Base-by-base conservation (phyloP, 2,329 filamentous ascomycete genomes). In the Trichoderma citrinoviride region DNA sequence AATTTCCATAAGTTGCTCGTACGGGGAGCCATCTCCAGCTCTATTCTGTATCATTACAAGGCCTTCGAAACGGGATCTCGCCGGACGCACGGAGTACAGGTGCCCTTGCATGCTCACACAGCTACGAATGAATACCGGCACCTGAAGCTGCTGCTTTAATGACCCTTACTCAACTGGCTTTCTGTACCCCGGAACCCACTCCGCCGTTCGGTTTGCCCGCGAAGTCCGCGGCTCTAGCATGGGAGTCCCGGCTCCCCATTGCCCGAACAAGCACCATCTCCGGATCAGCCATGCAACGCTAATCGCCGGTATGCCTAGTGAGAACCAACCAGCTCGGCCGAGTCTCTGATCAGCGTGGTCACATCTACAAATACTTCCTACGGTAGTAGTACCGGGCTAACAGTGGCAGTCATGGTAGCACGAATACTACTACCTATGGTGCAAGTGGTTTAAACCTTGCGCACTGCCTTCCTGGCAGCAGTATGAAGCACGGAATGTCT, bases 201-300 rank as follows among this genome's bases (percentile, higher is more conserved):
- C 41, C 19, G 47, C 57, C 52, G 50, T 23, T 64, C 64, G 64
- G 64, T 63, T 66, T 66, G 64, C 58, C 64, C 64, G 64, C 61
- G 21, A 66, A 62, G 58, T 66, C 58, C 64, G 64, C 56, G 50
- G 52, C 47, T 64, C 47, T 63, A 37, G 65, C 56, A 61, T 58
- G 61, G 65, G 65, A 37, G 21, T 21, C 67, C 68, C 55, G 65
- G 65, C 52, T 65, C 21, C 60, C 56, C 47, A 65, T 69, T 69
- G 61, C 69, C 68, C 52, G 60, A 70, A 69, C 37, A 46, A 65
- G 69, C 54, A 60, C 61, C 61, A 69, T 69, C 66, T 69, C 69
- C 69, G 69, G 61, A 56, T 56, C 65, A 67, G 57, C 65, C 52
- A 64, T 44, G 29, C 53, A 61, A 58, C 63, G 44, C 57, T 63